Base-by-base conservation (phyloP, 2,329 filamentous ascomycete species). In the Xylaria sp. region DNA sequence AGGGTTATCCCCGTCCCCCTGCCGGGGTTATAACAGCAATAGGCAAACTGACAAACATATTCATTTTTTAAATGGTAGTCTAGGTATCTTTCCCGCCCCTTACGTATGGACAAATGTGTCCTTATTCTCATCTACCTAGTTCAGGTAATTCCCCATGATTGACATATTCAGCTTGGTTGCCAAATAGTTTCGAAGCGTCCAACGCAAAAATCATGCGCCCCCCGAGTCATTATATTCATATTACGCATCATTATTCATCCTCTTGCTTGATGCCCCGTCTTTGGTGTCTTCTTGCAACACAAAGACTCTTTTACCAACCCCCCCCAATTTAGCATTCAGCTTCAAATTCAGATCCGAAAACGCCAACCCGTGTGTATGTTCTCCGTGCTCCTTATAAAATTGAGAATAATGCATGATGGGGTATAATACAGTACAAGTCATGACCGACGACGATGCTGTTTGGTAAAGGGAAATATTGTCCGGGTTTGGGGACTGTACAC, bases 351-450 rank as follows among this genome's bases (percentile, higher is more conserved):
- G 63, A 63, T n/a, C 58, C 36, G 13, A 20, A n/a, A 65, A 65
- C 68, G 61, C 68, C 68, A 18, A 45, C 34, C 62, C 62, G 36
- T 65, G 23, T 60, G 63, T 62, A 53, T 52, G n/a, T 52, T 65
- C 52, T 60, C 62, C 58, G 52, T 34, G 15, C n/a, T 32, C 41
- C 20, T 52, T 58, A 52, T 50, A 20, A 52, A 23, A 52, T 13
- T 13, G 10, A 53, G 20, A 28, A 46, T 58, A 18, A 34, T 34
- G 58, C 34, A 46, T 55, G n/a, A 36, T 66, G 23, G 65, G 62
- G 66, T 69, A 69, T 67, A 67, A 60, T 69, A 69, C 60, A 68
- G 25, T 55, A 9, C 28, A 43, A 48, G 30, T 53, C 32, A 63
- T 48, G 23, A 32, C 53, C 55, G 15, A 53, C 25, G 39, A 45